Conservation (phyloP, 345 rosid species). For the Pelargonium nanum region DNA sequence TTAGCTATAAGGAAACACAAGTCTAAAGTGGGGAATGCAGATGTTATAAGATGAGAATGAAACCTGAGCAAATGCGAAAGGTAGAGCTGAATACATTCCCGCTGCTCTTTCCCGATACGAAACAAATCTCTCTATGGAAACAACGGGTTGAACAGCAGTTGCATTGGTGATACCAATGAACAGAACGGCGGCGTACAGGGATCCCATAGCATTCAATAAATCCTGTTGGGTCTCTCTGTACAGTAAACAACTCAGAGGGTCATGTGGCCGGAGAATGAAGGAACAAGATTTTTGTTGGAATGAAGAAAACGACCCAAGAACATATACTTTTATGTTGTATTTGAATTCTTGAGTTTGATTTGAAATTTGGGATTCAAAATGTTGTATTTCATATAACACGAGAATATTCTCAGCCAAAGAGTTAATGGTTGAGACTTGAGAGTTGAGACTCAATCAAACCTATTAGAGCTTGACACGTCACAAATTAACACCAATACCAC, state of each 20-base stretch:
- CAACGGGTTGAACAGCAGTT: slow-evolving; percentile 94
- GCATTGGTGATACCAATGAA: slow-evolving; percentile 89
- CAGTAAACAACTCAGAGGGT: background rate
- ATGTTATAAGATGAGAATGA: slow-evolving; percentile 1
- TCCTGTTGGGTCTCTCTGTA: slow-evolving; percentile 77
- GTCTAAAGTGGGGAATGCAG: background rate
- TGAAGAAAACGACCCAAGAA: too few relatives aligned
- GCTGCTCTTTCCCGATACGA: slow-evolving; percentile 95
- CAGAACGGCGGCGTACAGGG: slow-evolving; percentile 80
- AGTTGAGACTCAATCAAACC: too few relatives aligned
- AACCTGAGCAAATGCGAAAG: slow-evolving; percentile 96
- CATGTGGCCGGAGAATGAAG: background rate
- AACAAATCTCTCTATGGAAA: slow-evolving; percentile 85
- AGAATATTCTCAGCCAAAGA: too few relatives aligned
- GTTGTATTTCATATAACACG: too few relatives aligned
- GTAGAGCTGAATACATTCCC: slow-evolving; percentile 87
- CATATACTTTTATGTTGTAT: too few relatives aligned
- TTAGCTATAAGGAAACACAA: slow-evolving; percentile 1
- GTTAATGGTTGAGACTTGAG: too few relatives aligned
- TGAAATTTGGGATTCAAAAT: too few relatives aligned
- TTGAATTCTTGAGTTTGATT: too few relatives aligned
- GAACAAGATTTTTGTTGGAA: background rate
- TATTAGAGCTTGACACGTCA: too few relatives aligned
- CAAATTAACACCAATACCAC: too few relatives aligned
- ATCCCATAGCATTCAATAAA: slow-evolving; percentile 87